These are phyloP conservation scores for Solanum tarapatanum DNA, from an alignment of 257 asterid species.

Conservation along the genomic window DNA sequence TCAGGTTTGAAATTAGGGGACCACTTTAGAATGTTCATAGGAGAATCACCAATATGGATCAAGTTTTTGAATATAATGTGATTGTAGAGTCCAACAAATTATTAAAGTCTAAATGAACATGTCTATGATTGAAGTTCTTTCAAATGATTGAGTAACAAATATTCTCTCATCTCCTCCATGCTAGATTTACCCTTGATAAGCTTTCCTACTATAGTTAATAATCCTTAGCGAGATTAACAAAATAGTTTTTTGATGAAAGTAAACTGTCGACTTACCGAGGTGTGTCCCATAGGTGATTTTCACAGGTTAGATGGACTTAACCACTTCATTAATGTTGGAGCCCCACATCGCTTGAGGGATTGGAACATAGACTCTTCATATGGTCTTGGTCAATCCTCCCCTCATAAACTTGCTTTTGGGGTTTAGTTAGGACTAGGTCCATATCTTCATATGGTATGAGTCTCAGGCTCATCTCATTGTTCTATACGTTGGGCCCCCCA, in stretches of 20 bases:
- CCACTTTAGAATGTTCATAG: background rate
- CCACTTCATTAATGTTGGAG: background rate
- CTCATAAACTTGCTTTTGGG: background rate
- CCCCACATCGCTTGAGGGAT: background rate
- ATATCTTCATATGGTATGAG: background rate
- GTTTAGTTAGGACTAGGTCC: background rate
- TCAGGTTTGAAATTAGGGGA: background rate
- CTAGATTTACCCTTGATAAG: background rate
- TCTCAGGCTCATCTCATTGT: background rate
- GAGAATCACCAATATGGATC: background rate
- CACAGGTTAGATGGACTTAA: background rate
- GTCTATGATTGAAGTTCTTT: background rate
- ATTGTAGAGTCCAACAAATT: background rate
- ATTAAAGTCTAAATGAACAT: background rate
- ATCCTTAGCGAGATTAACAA: background rate
- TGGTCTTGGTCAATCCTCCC: background rate
- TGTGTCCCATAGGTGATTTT: background rate
- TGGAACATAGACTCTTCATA: background rate
- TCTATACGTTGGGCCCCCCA: background rate
- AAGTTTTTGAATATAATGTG: background rate
- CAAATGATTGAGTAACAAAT: background rate
- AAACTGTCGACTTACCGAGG: background rate
- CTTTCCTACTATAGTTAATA: background rate
- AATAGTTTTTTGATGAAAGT: background rate
- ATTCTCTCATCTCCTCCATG: background rate